phyloP scores from a whole-genome alignment of 345 rosid species.

The Aegle marmelos region DNA sequence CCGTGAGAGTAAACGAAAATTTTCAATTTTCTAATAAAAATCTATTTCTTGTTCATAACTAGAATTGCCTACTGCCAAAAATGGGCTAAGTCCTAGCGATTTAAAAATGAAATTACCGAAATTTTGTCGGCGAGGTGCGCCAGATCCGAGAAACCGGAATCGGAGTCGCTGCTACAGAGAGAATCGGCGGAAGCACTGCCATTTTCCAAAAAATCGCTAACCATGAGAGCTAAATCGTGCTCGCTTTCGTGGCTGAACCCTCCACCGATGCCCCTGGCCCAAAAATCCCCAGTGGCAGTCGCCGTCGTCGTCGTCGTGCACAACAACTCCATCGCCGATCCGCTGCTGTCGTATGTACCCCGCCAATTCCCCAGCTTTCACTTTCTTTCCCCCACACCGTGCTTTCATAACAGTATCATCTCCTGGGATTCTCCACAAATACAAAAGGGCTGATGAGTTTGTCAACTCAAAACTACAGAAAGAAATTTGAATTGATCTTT shows the following conservation, averaged over 20 bases:
- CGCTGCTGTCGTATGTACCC: conserved; percentile 10
- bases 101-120: conserved; percentile 35
- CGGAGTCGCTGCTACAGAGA: conserved; percentile 85
- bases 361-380: conserved; percentile 3
- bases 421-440: background rate
- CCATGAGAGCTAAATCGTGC: conserved; percentile 83
- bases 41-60: background rate
- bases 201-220: conserved; percentile 77
- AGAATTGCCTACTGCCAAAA: background rate
- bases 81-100: background rate
- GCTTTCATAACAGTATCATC: background rate
- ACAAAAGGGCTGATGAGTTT: background rate
- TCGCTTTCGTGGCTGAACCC: conserved; percentile 85
- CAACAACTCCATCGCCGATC: conserved; percentile 51
- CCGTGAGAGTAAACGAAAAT: background rate
- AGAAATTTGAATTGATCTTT: background rate
- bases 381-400: background rate
- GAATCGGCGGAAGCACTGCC: conserved; percentile 60
- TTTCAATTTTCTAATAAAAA: background rate
- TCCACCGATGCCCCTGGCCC: conserved; percentile 37
- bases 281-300: conserved; percentile 35
- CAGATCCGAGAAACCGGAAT: conserved; percentile 74
- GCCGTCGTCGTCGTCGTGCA: conserved; percentile 37
- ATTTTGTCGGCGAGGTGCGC: conserved; percentile 68
- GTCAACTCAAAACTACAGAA: no score